Base-by-base conservation (phyloP, 139 green algal species). In the Zygnema circumcarinatum region DNA sequence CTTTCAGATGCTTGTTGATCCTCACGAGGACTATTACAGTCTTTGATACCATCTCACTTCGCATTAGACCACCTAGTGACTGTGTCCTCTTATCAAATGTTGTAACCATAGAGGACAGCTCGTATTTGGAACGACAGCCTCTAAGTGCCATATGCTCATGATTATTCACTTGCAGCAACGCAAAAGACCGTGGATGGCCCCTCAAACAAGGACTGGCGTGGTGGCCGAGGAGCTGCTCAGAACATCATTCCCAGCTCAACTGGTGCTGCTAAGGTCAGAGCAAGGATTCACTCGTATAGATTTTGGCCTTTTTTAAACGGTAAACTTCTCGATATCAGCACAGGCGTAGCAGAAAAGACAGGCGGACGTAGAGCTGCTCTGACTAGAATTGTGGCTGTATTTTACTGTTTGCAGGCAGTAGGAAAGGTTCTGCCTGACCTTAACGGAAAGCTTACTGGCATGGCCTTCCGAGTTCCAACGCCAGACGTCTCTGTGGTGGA, bases 221-320 rank as follows among this genome's bases (percentile, higher is more conserved):
- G 97, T 35, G 97, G 97, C 2, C 94, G 97, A 73, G 95, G 94
- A n/a, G 96, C 95, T 29, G 91, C 89, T 56, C 79, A 86, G 72
- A 99, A 99, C 95, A 99, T 99, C 94, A 99, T 99, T 91, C 97
- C 97, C 75, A 97, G 94, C 42, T 97, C 95, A 91, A 99, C 97
- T 29, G 97, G 97, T 31, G 97, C 97, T 33, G 97, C 97, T 87
- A 99, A 99, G 94, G 96, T 91, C 7, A 78, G 16, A 52, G 16
- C 16, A 16, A 33, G 54, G 54, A 29, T 72, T 72, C 54, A 72
- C 54, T 33, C 54, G 29, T 25, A 72, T 72, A 72, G 54, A 72
- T 29, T n/a, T n/a, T n/a, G n/a, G n/a, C n/a, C n/a, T n/a, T n/a
- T n/a, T n/a, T n/a, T n/a, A n/a, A n/a, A n/a, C n/a, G n/a, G n/a